These are phyloP conservation scores for Malassezia sympodialis DNA, from an alignment of 1,284 basidiomycete species.

Conservation along the genomic window DNA sequence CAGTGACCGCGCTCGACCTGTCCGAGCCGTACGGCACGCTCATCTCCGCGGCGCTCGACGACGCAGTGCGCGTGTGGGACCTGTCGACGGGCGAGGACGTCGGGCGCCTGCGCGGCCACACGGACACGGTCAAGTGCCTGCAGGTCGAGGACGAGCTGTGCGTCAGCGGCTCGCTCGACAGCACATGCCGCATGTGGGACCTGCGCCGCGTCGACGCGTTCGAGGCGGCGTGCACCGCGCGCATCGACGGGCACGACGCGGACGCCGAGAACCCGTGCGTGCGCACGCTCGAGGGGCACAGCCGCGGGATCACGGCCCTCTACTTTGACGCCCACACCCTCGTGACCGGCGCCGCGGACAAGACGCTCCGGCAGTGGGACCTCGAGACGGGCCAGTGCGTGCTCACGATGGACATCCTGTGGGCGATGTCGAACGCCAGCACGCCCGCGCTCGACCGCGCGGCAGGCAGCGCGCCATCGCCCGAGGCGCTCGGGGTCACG, in stretches of 20 bases:
- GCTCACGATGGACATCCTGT: slow-evolving; percentile 98
- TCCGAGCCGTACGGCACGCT: slow-evolving; percentile 91
- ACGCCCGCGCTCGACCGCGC: neutral
- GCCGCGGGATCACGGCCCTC: slow-evolving; percentile 77
- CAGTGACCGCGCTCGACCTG: slow-evolving; percentile 82
- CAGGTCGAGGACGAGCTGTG: slow-evolving; percentile 89
- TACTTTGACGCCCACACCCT: slow-evolving; percentile 91
- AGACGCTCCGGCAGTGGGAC: slow-evolving; percentile 97
- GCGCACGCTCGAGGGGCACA: slow-evolving; percentile 76
- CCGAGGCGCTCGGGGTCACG: slow-evolving; percentile 22
- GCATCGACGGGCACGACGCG: slow-evolving; percentile 14
- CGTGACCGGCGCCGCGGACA: slow-evolving; percentile 94
- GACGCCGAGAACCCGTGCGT: slow-evolving; percentile 56
- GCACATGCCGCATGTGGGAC: slow-evolving; percentile 55
- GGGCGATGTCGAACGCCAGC: slow-evolving; percentile 88
- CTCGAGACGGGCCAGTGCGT: slow-evolving; percentile 91
- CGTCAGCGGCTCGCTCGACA: slow-evolving; percentile 79
- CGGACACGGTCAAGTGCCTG: slow-evolving; percentile 63
- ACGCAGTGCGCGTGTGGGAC: slow-evolving; percentile 71
- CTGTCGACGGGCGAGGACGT: slow-evolving; percentile 56
- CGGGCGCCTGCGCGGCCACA: slow-evolving; percentile 38
- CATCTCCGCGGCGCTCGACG: slow-evolving; percentile 61
- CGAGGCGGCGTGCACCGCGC: slow-evolving; percentile 23
- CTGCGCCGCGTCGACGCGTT: slow-evolving; percentile 41
- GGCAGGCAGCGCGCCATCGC: neutral